phyloP scores from a whole-genome alignment of 192 early-diverging fungal genomes.

The Allomyces javanicus region DNA sequence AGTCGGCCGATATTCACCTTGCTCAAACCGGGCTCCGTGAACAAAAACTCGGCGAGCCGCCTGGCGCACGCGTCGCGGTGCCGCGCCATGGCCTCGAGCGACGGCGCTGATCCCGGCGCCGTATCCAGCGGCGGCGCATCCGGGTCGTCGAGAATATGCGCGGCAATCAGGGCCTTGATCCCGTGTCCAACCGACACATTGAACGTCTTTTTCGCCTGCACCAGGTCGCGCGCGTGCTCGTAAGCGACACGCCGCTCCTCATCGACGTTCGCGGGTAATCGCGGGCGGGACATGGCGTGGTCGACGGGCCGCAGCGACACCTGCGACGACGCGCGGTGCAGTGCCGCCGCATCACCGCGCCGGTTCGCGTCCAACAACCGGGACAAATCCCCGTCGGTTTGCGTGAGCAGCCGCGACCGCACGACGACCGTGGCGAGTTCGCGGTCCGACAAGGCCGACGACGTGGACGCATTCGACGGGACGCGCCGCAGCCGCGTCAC shows the following conservation, averaged over 20 bases:
- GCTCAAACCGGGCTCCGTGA: neutral
- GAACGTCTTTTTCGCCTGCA: neutral
- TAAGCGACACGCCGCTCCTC: neutral
- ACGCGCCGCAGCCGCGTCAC: too few relatives aligned
- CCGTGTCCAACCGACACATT: neutral
- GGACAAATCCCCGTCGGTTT: too few relatives aligned
- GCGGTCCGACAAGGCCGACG: too few relatives aligned
- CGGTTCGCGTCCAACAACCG: neutral
- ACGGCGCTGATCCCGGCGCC: too few relatives aligned
- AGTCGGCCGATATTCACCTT: neutral
- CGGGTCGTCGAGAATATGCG: neutral
- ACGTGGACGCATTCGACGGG: too few relatives aligned
- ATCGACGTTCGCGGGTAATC: neutral
- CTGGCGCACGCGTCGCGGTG: neutral
- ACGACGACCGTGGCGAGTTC: too few relatives aligned
- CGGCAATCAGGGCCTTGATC: neutral
- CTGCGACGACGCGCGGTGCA: neutral
- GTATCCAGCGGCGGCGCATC: neutral
- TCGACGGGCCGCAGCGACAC: too few relatives aligned
- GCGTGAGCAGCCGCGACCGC: too few relatives aligned
- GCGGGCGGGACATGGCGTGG: too few relatives aligned
- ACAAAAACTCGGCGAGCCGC: neutral
- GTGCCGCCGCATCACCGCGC: neutral
- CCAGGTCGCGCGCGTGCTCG: neutral
- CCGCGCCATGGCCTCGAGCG: neutral